Percentiles rank a stretch among this genome's conserved stretches.
Evolutionary conservation across 352 stramenopile species (phyloP).

Genomic region (Phytophthora cryptogea): DNA sequence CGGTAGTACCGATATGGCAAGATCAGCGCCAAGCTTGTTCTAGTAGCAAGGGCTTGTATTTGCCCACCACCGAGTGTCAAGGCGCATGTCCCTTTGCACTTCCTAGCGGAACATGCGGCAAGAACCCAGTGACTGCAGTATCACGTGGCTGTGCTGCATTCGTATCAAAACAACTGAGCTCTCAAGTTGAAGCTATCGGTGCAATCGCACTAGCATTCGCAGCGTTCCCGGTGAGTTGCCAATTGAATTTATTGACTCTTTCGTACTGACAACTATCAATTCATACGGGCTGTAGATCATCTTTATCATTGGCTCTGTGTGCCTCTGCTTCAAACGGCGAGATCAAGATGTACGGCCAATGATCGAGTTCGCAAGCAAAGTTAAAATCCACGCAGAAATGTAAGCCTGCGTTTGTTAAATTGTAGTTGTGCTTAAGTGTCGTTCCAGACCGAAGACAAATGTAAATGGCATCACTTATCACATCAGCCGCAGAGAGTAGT

Average conservation of each 20-base stretch:
- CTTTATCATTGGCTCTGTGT: constrained; percentile 56
- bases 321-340: constrained; percentile 73
- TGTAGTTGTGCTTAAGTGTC: neutral
- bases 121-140: constrained; percentile 50
- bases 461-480: neutral
- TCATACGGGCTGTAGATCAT: constrained; percentile 31
- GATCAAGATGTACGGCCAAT: constrained; percentile 70
- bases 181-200: constrained; percentile 51
- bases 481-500: neutral
- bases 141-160: constrained; percentile 65
- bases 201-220: constrained; percentile 41
- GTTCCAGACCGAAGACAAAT: neutral
- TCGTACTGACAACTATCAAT: neutral
- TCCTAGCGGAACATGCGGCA: constrained; percentile 61
- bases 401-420: constrained; percentile 8
- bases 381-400: constrained; percentile 49
- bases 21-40: constrained; percentile 41
- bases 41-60: constrained; percentile 36
- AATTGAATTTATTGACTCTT: neutral
- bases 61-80: constrained; percentile 55
- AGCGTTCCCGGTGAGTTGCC: constrained; percentile 51
- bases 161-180: constrained; percentile 43
- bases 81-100: constrained; percentile 61
- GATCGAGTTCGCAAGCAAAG: constrained; percentile 61
- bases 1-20: constrained; percentile 26